Conservation (phyloP, 2,329 filamentous ascomycete species). For the Colletotrichum liaoningense region DNA sequence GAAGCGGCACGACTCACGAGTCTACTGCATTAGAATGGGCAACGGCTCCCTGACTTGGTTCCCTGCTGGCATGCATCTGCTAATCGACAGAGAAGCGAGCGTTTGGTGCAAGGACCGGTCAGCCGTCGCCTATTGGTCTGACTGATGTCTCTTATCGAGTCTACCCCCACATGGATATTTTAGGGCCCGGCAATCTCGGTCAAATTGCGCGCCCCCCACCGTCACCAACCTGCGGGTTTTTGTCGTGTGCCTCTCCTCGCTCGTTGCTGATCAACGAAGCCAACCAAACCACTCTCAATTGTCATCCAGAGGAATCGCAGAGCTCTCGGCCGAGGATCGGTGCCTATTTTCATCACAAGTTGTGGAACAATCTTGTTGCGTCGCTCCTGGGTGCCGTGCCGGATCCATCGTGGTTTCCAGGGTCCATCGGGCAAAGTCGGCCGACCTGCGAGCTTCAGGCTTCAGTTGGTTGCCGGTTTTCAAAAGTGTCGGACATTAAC, state of each 20-base stretch:
- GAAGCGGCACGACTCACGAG: constrained; percentile 29
- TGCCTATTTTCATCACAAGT: neutral
- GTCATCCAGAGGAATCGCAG: constrained; percentile 25
- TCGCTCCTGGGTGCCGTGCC: neutral
- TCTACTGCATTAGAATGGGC: constrained; percentile 23
- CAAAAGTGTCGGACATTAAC: constrained; percentile 27
- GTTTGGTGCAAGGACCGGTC: constrained; percentile 27
- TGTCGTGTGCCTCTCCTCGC: constrained; percentile 18
- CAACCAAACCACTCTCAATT: constrained; percentile 26
- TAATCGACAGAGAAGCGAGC: constrained; percentile 21
- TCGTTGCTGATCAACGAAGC: constrained; percentile 21
- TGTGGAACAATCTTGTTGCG: neutral
- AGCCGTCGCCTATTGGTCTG: constrained; percentile 19
- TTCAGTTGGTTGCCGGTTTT: neutral
- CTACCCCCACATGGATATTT: constrained; percentile 28
- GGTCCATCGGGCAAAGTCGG: constrained; percentile 23
- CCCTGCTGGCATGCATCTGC: constrained; percentile 26
- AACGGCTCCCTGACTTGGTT: constrained; percentile 23
- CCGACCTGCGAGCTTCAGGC: constrained; percentile 8
- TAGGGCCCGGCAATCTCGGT: constrained; percentile 36
- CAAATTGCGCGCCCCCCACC: constrained; percentile 32
- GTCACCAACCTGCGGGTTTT: constrained; percentile 17
- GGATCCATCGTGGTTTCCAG: neutral
- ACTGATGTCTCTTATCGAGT: constrained; percentile 27
- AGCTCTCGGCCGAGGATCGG: constrained; percentile 22